Evolutionary conservation across 2,329 filamentous ascomycete genomes (phyloP).

Genomic region (Diatrype stigma): DNA sequence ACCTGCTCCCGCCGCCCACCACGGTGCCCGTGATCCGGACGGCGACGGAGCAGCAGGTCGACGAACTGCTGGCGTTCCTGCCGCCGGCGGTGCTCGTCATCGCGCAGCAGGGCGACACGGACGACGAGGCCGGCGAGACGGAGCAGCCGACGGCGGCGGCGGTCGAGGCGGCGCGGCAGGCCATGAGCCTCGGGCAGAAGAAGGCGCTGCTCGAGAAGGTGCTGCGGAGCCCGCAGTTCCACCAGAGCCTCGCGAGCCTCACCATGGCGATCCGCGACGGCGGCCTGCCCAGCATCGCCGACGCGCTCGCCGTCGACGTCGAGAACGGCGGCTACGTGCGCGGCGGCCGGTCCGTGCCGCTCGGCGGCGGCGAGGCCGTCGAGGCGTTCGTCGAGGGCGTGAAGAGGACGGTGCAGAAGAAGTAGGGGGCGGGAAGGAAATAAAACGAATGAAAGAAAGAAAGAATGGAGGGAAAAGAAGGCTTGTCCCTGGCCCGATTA

Average conservation of each 20-base stretch:
- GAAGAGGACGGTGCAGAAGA: constrained; percentile 69
- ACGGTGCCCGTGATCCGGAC: constrained; percentile 73
- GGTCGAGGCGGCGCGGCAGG: constrained; percentile 68
- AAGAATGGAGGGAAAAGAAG: neutral
- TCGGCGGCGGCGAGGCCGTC: constrained; percentile 84
- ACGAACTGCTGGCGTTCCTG: constrained; percentile 72
- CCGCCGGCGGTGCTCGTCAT: constrained; percentile 76
- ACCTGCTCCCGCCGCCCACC: constrained; percentile 73
- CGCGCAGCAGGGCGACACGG: constrained; percentile 63
- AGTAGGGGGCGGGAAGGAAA: constrained; percentile 22
- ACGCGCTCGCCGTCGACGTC: constrained; percentile 76
- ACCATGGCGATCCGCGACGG: constrained; percentile 87
- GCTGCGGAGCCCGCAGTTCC: constrained; percentile 83
- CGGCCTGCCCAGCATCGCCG: constrained; percentile 82
- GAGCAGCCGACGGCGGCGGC: constrained; percentile 69
- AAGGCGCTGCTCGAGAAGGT: constrained; percentile 76
- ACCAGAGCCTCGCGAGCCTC: constrained; percentile 78
- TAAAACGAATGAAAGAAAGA: constrained; percentile 14
- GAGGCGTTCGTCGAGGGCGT: constrained; percentile 89
- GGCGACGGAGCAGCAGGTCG: constrained; percentile 61
- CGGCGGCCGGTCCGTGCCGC: constrained; percentile 67
- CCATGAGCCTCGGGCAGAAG: constrained; percentile 72
- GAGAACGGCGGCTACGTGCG: constrained; percentile 79
- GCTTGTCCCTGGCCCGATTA: neutral
- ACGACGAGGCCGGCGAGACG: constrained; percentile 50